Base-by-base conservation (phyloP, 805 yeast genomes). In the Sugiyamaella boreocaroliniensis region DNA sequence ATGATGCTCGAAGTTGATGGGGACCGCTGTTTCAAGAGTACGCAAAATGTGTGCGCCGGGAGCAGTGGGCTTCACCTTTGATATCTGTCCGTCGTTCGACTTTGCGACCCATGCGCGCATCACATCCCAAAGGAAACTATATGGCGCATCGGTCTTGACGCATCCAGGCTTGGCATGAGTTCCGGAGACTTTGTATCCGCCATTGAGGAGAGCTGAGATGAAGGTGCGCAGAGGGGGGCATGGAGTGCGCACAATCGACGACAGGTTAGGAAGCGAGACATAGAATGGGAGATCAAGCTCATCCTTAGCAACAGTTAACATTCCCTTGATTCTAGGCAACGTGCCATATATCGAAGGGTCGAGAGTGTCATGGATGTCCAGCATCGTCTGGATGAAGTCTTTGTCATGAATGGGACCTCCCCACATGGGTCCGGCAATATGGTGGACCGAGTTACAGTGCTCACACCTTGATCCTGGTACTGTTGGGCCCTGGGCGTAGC, bases 371-470 rank as follows among this genome's bases (percentile, higher is more conserved):
- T 82, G 78, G 58, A 81, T 69, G n/a, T 75, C 72, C 51, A 88
- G 74, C 45, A 90, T 76, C 58, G 74, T 78, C 26, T 79, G 74
- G 43, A 92, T 74, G 62, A 92, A 93, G 16, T 76, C 80, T 22
- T 67, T 65, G 63, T 85, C 78, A 63, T 92, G 98, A 53, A 93
- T 68, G 6, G 77, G 73, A 0, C 89, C 95, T 10, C 82, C 89
- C 86, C 96, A 93, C 96, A 93, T 86, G 55, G 99, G 99, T 3
- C 99, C 99, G 7, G 92, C 89, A 37, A 93, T 66, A 65, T 87
- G 95, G 66, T 80, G 79, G 1, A 80, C 76, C 54, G 73, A 76
- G 0, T 78, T 83, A 71, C 99, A 93, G 66, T 75, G 82, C 26
- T 74, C 64, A 70, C 99, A 93, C 37, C 37, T 10, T 43, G 73